Evolutionary conservation across 148 eudicot species (phyloP), one percentile per base, ranked within the genome.

Genomic region (Spergularia bocconei): DNA sequence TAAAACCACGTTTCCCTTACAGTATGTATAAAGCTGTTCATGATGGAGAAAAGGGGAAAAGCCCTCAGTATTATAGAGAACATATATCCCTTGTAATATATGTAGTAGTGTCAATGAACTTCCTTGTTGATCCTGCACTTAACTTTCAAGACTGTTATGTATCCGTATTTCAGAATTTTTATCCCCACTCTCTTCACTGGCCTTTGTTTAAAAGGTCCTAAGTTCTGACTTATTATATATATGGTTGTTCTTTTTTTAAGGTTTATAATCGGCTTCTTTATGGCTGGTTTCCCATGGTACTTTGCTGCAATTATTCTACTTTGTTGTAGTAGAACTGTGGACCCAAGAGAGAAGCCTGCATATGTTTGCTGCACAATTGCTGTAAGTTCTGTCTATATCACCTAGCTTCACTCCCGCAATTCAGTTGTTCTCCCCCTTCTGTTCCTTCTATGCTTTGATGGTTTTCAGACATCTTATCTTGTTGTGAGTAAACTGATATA

Each of bases 231-330:
- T 29, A 72, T 70, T 51, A 64, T 59, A 52, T 47, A 50, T 64
- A 44, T 79, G 33, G 23, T 66, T 75, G 23, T 41, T 41, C 39
- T 68, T 59, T 76, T 80, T 85, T 41, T 84, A 82, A 95, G 98
- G 92, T 95, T 95, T 71, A 89, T 95, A 15, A 77, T 90, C 70
- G 98, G 98, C 6, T 92, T 95, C 86, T 88, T 95, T 83, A 77
- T 95, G 73, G 98, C 85, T 84, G 91, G 88, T 72, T 75, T 95
- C 57, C 98, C 97, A 23, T 95, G 98, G 97, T 94, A 90, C 82
- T 38, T 86, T 79, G 98, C 85, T 9, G 97, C 91, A 33, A 54
- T 91, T 71, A 41, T 92, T 64, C 78, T 86, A 58, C 52, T 92
- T 53, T 95, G 93, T 75, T 29, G 36, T 29, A 29, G 84, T 88